phyloP scores from a whole-genome alignment of 495 filamentous ascomycete species.

The Daldinia loculata region DNA sequence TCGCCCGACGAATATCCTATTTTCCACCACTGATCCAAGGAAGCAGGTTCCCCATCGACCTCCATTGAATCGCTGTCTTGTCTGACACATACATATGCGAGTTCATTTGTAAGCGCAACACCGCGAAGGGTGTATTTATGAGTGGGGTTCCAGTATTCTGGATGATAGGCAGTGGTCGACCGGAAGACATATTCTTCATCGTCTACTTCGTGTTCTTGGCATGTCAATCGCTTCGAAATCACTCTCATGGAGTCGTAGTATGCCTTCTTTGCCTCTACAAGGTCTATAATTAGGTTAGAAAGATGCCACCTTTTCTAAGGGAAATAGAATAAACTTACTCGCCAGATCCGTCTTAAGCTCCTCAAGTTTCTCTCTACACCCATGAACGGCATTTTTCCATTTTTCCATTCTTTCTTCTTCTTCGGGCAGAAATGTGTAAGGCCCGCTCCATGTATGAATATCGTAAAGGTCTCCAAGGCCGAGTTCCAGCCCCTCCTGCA shows the following conservation, averaged over 20 bases:
- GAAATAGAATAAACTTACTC: slow-evolving; percentile 18
- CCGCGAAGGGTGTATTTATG: slow-evolving; percentile 53
- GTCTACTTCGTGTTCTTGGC: slow-evolving; percentile 42
- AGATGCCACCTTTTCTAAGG: not conserved
- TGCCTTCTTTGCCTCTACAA: slow-evolving; percentile 26
- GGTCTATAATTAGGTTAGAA: slow-evolving; percentile 41
- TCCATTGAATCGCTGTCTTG: slow-evolving; percentile 36
- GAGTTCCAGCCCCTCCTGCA: slow-evolving; percentile 23
- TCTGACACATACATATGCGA: slow-evolving; percentile 51
- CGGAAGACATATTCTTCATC: slow-evolving; percentile 42
- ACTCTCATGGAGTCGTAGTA: slow-evolving; percentile 27
- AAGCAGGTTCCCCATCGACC: slow-evolving; percentile 12
- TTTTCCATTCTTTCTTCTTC: slow-evolving; percentile 35
- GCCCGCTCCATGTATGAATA: slow-evolving; percentile 40
- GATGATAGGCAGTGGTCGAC: slow-evolving; percentile 31
- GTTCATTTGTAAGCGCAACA: slow-evolving; percentile 47
- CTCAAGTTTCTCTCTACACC: slow-evolving; percentile 28
- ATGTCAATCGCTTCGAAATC: slow-evolving; percentile 48
- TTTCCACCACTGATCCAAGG: slow-evolving; percentile 56
- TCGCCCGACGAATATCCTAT: slow-evolving; percentile 44
- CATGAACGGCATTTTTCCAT: slow-evolving; percentile 31
- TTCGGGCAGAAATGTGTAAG: slow-evolving; percentile 32
- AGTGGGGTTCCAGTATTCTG: slow-evolving; percentile 50
- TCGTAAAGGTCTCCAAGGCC: slow-evolving; percentile 41
- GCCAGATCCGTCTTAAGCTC: slow-evolving; percentile 18